Conservation (phyloP, 2,329 filamentous ascomycete genomes). For the Fusarium solani-melongenae region DNA sequence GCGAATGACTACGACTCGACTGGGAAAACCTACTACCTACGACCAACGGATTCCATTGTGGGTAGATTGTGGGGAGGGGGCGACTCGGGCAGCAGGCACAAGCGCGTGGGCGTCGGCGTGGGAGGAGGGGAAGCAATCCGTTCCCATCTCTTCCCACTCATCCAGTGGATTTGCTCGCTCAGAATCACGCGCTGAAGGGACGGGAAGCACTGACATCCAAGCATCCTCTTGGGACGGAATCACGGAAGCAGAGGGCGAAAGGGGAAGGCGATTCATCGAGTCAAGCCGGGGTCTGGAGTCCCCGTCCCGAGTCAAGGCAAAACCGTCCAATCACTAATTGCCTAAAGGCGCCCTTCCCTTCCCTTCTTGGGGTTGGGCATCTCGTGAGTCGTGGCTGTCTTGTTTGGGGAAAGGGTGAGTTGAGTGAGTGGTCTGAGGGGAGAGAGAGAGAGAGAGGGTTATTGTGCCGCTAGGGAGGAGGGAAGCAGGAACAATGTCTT, state of each 20-base stretch:
- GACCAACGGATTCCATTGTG: conserved; percentile 32
- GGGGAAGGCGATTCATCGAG: conserved; percentile 5
- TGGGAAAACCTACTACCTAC: conserved; percentile 4
- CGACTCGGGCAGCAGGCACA: conserved; percentile 5
- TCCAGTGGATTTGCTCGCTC: conserved; percentile 9
- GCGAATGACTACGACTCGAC: conserved; percentile 29
- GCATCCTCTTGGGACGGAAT: background rate
- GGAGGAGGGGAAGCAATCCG: conserved; percentile 8
- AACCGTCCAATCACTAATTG: conserved; percentile 13
- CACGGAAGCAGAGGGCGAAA: conserved; percentile 7
- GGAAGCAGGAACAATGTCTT: conserved; percentile 2
- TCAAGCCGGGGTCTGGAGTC: background rate
- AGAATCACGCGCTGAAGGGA: conserved; percentile 13
- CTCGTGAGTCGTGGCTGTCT: conserved; percentile 7
- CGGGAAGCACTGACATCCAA: background rate
- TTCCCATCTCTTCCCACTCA: background rate
- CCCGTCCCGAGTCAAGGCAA: background rate
- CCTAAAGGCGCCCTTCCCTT: background rate
- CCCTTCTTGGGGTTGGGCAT: background rate
- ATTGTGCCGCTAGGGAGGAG: background rate
- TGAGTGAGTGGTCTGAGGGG: background rate
- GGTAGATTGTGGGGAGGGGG: conserved; percentile 33
- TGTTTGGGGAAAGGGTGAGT: conserved; percentile 7
- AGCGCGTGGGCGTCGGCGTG: background rate
- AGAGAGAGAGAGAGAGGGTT: background rate